Base-by-base conservation (phyloP, 2,329 filamentous ascomycete genomes). In the Penicillium janthinellum region DNA sequence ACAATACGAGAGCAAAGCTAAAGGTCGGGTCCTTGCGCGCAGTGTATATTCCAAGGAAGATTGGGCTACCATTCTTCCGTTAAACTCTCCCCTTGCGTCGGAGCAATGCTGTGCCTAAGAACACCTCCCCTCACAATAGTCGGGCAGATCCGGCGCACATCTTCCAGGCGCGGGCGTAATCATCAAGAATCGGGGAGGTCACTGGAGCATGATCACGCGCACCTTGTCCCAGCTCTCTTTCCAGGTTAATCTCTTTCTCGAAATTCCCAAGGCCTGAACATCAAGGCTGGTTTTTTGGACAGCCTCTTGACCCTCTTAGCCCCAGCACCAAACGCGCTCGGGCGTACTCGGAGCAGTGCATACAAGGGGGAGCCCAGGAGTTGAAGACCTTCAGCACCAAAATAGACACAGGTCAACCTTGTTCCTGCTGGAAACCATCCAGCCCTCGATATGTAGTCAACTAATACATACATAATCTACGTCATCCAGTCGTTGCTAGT, bases 41-140 rank as follows among this genome's bases (percentile, higher is more conserved):
- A 34, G 37, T 44, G 14, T 54, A 59, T 42, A 35, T 34, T 55
- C 28, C 15, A 14, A 28, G 60, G 57, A 66, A 63, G 47, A 35
- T 14, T 62, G 42, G 50, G 50, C 56, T 55, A 50, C 59, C 58
- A 57, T 55, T 47, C 58, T 57, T 53, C 47, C 10, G 41, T 54
- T 54, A n/a, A 17, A 22, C 17, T 54, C 54, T 15, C 62, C 66
- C 66, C 66, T 68, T 68, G 66, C 66, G 50, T 68, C 64, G 59
- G 65, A 67, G 61, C 52, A 57, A 68, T 68, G 66, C 53, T 52
- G 47, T 22, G 38, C 57, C 17, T 54, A 57, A 41, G 34, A 58
- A 62, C 58, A 58, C 34, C 49, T 60, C 54, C 50, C 34, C 49
- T 60, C 54, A 53, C 57, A 58, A 56, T 52, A 20, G 34, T 57